Evolutionary conservation across 441 rosid species (phyloP), one percentile per base, ranked within the genome.

Genomic region (Adansonia grandidieri): DNA sequence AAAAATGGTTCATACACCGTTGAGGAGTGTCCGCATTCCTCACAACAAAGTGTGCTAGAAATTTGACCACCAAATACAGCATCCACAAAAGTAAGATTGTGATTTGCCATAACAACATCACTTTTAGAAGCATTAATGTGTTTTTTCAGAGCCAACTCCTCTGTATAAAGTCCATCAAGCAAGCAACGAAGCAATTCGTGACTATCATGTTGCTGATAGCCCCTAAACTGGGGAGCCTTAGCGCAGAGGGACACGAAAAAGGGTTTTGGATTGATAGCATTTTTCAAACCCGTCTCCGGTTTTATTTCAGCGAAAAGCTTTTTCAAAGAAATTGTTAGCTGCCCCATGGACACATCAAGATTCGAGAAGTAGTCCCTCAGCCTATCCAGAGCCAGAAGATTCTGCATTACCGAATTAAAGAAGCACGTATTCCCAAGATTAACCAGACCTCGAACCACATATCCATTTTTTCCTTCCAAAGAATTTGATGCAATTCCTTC

Each of bases 161-260:
- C 99, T 2, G 90, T 82, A 65, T 91, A 89, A 87, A 94, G 84
- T 7, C 88, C 86, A 86, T 96, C 99, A 74, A 96, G 94, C 76
- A 96, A 86, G 88, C 88, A 94, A 4, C 86, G 87, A 73, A 96
- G 92, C 85, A 96, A 83, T 86, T 96, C 98, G 77, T 96, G 99
- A 78, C 98, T 91, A 72, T 96, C 99, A 73, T 96, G 98, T 86
- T 93, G 99, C 82, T 93, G 96, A 83, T 86, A 93, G 81, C 99
- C 99, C 80, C 84, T 87, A 83, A 94, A 96, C 72, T 94, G 98
- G 11, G 99, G 97, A 68, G 97, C 95, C 82, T 90, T 96, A 58
- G 91, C 69, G 84, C 94, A 88, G 10, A 96, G 58, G 61, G 73
- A 73, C 51, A 90, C 95, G 75, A 94, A 96, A 82, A 91, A 84